A percentile compares a stretch with the other conserved stretches of the same genome.
Conservation (phyloP, 1,284 basidiomycete genomes). For the Fomitopsis betulina region DNA sequence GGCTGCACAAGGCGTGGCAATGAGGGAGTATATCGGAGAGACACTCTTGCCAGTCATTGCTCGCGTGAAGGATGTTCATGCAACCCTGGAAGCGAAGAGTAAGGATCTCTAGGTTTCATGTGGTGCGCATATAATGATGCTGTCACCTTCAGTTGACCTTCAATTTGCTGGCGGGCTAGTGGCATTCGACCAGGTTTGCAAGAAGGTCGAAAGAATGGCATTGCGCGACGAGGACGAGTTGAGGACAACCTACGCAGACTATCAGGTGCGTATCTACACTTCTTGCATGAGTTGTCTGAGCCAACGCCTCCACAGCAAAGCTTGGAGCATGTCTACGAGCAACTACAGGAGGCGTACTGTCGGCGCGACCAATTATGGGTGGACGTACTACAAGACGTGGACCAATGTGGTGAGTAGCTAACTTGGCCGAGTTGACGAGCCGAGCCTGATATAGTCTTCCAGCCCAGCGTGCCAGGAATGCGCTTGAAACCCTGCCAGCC, state of each 20-base stretch:
- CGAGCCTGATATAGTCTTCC: background rate
- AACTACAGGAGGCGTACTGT: slow-evolving; percentile 42
- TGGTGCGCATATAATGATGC: background rate
- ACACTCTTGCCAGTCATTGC: slow-evolving; percentile 49
- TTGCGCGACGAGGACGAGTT: slow-evolving; percentile 40
- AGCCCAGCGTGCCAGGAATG: slow-evolving; percentile 33
- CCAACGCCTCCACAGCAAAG: slow-evolving; percentile 18
- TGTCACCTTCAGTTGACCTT: slow-evolving; percentile 33
- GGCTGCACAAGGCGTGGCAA: slow-evolving; percentile 33
- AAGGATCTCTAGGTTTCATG: background rate
- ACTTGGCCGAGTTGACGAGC: background rate
- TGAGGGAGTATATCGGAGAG: slow-evolving; percentile 47
- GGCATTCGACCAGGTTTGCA: slow-evolving; percentile 50
- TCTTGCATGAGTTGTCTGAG: no score
- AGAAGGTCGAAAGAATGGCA: slow-evolving; percentile 40
- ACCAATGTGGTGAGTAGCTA: slow-evolving; percentile 37
- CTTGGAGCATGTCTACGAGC: slow-evolving; percentile 29
- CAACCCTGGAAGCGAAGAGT: slow-evolving; percentile 37
- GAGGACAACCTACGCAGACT: slow-evolving; percentile 31
- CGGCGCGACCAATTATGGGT: slow-evolving; percentile 43
- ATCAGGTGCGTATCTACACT: slow-evolving; percentile 28
- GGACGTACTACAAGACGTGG: slow-evolving; percentile 36
- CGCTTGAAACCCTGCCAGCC: slow-evolving; percentile 36
- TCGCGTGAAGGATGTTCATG: slow-evolving; percentile 41
- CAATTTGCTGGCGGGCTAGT: slow-evolving; percentile 42